phyloP scores from a whole-genome alignment of 2,329 filamentous ascomycete species.

The Neobulgaria alba region DNA sequence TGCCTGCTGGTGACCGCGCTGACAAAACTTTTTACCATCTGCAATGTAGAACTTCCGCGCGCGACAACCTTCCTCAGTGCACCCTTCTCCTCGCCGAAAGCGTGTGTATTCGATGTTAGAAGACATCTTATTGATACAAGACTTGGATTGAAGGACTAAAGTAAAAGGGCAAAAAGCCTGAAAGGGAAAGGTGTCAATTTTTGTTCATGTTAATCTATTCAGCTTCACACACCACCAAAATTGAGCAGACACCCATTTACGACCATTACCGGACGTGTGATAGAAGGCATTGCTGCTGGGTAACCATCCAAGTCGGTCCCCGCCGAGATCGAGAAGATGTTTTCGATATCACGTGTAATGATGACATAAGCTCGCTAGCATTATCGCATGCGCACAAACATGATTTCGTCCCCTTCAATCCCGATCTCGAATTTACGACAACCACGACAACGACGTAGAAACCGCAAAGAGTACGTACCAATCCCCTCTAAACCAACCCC shows the following conservation, averaged over 20 bases:
- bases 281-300: too few relatives aligned
- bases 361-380: background rate
- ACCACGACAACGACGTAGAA: conserved; percentile 22
- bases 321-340: too few relatives aligned
- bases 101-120: conserved; percentile 26
- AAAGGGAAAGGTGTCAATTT: too few relatives aligned
- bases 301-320: too few relatives aligned
- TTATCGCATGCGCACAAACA: background rate
- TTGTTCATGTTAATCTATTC: too few relatives aligned
- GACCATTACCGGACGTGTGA: too few relatives aligned
- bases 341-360: background rate
- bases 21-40: conserved; percentile 57
- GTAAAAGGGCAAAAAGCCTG: background rate
- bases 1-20: conserved; percentile 55
- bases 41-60: conserved; percentile 50
- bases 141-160: too few relatives aligned
- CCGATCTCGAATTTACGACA: conserved; percentile 13
- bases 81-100: conserved; percentile 38
- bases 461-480: conserved; percentile 46
- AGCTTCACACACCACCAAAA: too few relatives aligned
- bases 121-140: conserved; percentile 26
- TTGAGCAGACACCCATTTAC: too few relatives aligned
- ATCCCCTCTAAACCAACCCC: background rate
- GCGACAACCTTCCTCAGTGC: conserved; percentile 52
- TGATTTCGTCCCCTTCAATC: conserved; percentile 4